Base-by-base conservation (phyloP, 345 rosid species). In the Hypericum perforatum region DNA sequence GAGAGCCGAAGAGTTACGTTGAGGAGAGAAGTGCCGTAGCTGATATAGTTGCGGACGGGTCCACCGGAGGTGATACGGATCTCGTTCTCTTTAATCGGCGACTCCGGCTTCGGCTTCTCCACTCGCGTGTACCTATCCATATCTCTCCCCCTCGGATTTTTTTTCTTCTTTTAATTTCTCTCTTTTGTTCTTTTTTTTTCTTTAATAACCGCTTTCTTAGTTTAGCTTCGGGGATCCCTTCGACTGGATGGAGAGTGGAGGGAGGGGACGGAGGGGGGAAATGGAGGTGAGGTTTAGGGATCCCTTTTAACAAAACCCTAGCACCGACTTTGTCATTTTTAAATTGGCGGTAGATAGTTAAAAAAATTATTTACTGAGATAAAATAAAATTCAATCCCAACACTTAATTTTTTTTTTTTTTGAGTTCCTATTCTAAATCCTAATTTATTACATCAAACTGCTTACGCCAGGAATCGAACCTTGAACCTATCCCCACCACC, bases 101-200 rank as follows among this genome's bases (percentile, higher is more conserved):
- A 9, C 48, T 44, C 48, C 48, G 10, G 48, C 12, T n/a, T 44
- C 48, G 48, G 48, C 48, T 44, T 91, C 66, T 81, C 96, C 6
- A 91, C 96, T 59, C 82, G 81, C 65, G 76, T 79, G 69, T 91
- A 87, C 65, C 87, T 79, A 63, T 91, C 98, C 98, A 91, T 91
- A 8, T 41, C 44, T 41, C 12, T 11, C 12, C 46, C n/a, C n/a
- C 44, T 41, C 5, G 2, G 11, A 2, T 8, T 41, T 8, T 41
- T 41, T 41, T 14, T 9, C 46, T 43, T n/a, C n/a, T 8, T 41
- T 8, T 1, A 11, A 8, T 11, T 41, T 41, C 2, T 8, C n/a
- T 41, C 11, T n/a, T n/a, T 8, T 41, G n/a, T 41, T 8, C 11
- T 8, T 11, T 11, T 41, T 8, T n/a, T n/a, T n/a, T n/a, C n/a